These are phyloP conservation scores for Micractinium sp. DNA, from an alignment of 139 green algal species.

Conservation along the genomic window DNA sequence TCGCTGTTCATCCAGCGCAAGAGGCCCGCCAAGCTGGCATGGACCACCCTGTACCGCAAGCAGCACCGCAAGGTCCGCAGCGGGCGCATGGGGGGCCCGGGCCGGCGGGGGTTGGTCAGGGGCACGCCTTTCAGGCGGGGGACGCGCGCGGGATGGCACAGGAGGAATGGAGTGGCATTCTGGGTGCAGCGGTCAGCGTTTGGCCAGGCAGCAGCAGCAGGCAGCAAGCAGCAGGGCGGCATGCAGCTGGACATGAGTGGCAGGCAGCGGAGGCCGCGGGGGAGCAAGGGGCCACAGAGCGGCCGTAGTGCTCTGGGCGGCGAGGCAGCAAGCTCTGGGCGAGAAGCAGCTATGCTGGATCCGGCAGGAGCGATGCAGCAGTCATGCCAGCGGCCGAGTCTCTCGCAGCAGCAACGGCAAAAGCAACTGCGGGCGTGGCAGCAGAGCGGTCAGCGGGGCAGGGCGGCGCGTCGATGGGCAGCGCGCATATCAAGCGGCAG, in stretches of 20 bases:
- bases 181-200: background rate
- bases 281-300: background rate
- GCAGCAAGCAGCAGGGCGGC: background rate
- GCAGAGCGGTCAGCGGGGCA: no score
- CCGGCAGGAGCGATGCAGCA: no score
- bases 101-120: background rate
- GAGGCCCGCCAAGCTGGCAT: constrained; percentile 96
- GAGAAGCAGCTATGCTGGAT: background rate
- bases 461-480: background rate
- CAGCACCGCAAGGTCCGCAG: constrained; percentile 92
- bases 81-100: no score
- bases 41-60: constrained; percentile 95
- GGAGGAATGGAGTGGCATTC: no score
- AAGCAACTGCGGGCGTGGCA: background rate
- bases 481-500: background rate
- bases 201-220: background rate
- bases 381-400: no score
- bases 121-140: no score
- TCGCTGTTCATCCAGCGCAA: constrained; percentile 91
- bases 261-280: no score
- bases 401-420: background rate
- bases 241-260: background rate
- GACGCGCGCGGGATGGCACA: no score
- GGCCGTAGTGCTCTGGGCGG: background rate
- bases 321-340: background rate